Base-by-base conservation (phyloP, 2,329 filamentous ascomycete species). In the Neospermospora avenae region DNA sequence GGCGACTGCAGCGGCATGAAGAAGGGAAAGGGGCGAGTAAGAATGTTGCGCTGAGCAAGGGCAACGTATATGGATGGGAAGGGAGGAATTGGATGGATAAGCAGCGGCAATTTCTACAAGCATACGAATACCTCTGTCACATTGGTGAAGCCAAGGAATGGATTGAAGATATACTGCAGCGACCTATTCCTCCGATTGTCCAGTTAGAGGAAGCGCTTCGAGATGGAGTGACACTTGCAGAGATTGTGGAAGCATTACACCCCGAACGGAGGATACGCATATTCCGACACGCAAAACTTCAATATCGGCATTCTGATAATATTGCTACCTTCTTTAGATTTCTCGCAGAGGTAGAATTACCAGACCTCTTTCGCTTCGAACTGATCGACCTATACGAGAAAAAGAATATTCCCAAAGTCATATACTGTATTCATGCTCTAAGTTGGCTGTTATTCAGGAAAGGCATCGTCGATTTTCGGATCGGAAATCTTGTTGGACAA, bases 91-190 rank as follows among this genome's bases (percentile, higher is more conserved):
- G 95, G 95, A 99, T 99, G 93, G 95, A 99, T 74, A 95, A 96
- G 73, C 93, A 99, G 73, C 85, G 95, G 25, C 93, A 98, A 73
- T 98, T 97, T 70, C 77, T 99, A 56, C 91, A 96, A 74, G 95
- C 95, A 6, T 99, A 99, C 72, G 95, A 99, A 74, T 99, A 99
- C 73, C 87, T 99, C 39, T 99, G 95, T 73, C 95, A 99, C 72
- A 98, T 99, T 66, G 95, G 95, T 73, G 95, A 99, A 78, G 95
- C 95, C 22, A 98, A 98, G 73, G 93, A 98, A 75, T 99, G 95
- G 95, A 96, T 99, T 66, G 95, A 99, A 72, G 86, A 96, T 72
- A 85, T 97, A 61, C 91, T 95, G 58, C 85, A 93, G 63, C 86
- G 88, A 66, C 81, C 88, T 55, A 91, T 99, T 39, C 93, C 95